Base-by-base conservation (phyloP, 1,284 basidiomycete species). In the Trichosporon faecale region DNA sequence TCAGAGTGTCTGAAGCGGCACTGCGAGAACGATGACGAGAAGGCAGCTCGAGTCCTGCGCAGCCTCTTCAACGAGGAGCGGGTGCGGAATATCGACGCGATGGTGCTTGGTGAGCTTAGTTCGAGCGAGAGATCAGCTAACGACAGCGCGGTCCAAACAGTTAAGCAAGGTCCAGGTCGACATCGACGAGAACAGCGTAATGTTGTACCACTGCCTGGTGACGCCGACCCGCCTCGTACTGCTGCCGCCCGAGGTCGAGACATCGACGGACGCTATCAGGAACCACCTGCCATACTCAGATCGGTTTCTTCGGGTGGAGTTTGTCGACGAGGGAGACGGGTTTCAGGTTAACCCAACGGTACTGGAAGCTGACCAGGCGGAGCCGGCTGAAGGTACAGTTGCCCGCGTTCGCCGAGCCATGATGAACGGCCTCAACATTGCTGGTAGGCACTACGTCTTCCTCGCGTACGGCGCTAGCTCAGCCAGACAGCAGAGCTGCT, bases 301-400 rank as follows among this genome's bases (percentile, higher is more conserved):
- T 40, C 74, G 74, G 8, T 78, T 79, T 55, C 68, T 79, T 14
- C 72, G 76, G 18, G 78, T 78, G 5, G 73, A 74, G 40, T 78
- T 79, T 63, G 70, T 72, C 8, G 78, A 79, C 66, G 76, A 79
- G 52, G 66, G 72, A 23, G 74, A 73, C 52, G 69, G 70, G 3
- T 55, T 79, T 1, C 61, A 75, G 71, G 69, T 76, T 61, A 76
- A 76, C 46, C 65, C 66, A 6, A 65, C 60, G 9, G 72, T 76
- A 6, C 72, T 74, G 18, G 66, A 68, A 0, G 77, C 73, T 6
- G 72, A 78, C 49, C 33, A 35, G 2, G 65, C 65, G n/a, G 55
- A 66, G 25, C 72, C 74, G 0, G 68, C 37, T 7, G 64, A 64
- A 0, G 77, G 77, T 1, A 75, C 75, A 6, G 63, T 77, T 14